Conservation (phyloP, 306 rosid genomes). For the Cicer bijugum region DNA sequence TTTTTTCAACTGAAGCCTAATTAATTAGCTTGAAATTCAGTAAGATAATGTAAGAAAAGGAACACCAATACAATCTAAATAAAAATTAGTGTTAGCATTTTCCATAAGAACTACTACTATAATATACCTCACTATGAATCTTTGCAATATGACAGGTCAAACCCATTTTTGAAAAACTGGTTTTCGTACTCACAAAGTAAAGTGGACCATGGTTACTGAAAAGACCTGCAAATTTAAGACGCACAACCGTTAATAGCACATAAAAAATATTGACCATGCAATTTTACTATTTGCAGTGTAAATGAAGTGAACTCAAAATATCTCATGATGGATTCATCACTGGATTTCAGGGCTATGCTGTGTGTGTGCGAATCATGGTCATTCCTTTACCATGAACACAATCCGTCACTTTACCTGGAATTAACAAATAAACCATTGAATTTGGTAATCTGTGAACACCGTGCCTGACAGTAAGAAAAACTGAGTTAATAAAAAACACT, state of each 20-base stretch:
- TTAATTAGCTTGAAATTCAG: constrained; percentile 46
- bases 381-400: constrained; percentile 29
- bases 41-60: constrained; percentile 26
- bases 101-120: constrained; percentile 14
- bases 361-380: constrained; percentile 8
- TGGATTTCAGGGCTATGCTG: constrained; percentile 8
- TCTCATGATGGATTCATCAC: constrained; percentile 22
- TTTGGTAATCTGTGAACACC: constrained; percentile 90
- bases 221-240: constrained; percentile 66
- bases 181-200: constrained; percentile 82
- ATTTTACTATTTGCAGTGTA: constrained; percentile 16
- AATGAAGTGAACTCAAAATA: constrained; percentile 28
- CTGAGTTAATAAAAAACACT: constrained; percentile 29
- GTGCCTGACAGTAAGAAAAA: constrained; percentile 67
- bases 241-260: constrained; percentile 38
- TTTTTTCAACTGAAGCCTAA: constrained; percentile 94
- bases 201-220: constrained; percentile 99
- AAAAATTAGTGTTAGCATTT: constrained; percentile 2
- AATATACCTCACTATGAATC: constrained; percentile 94
- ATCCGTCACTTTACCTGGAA: constrained; percentile 73
- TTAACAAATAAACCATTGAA: constrained; percentile 85
- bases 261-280: constrained; percentile 1
- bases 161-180: constrained; percentile 88
- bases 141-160: constrained; percentile 93
- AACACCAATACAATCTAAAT: neutral